These are phyloP conservation scores for Rhynchosporium graminicola DNA, from an alignment of 2,329 filamentous ascomycete genomes.

Conservation along the genomic window DNA sequence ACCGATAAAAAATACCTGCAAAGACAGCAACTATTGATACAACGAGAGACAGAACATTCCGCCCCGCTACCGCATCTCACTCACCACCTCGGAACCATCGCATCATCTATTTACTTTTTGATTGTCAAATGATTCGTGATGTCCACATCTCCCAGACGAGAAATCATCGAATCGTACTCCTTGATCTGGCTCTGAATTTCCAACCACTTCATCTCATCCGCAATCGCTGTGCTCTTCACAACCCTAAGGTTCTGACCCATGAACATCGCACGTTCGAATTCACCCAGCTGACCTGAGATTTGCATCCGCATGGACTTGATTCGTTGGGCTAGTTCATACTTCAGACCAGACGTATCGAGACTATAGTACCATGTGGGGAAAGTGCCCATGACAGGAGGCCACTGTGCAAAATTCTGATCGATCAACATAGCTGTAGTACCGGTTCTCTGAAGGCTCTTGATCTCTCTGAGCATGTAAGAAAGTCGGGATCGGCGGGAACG, in stretches of 20 bases:
- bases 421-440: neutral
- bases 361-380: neutral
- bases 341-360: slow-evolving; percentile 2
- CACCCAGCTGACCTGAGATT: neutral
- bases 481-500: slow-evolving; percentile 7
- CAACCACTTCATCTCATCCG: slow-evolving; percentile 11
- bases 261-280: neutral
- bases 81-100: neutral
- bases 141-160: neutral
- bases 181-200: slow-evolving; percentile 4
- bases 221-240: neutral
- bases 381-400: neutral
- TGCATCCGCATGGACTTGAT: neutral
- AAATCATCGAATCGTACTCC: slow-evolving; percentile 10
- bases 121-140: neutral
- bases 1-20: neutral
- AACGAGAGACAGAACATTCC: neutral
- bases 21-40: neutral
- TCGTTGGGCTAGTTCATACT: neutral
- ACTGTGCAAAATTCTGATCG: neutral
- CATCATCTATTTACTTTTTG: neutral
- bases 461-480: neutral
- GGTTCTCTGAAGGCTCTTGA: neutral
- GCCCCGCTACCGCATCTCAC: neutral
- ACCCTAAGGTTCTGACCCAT: slow-evolving; percentile 1